phyloP scores from a whole-genome alignment of 2,329 filamentous ascomycete genomes.

The Fusarium nisikadoi region DNA sequence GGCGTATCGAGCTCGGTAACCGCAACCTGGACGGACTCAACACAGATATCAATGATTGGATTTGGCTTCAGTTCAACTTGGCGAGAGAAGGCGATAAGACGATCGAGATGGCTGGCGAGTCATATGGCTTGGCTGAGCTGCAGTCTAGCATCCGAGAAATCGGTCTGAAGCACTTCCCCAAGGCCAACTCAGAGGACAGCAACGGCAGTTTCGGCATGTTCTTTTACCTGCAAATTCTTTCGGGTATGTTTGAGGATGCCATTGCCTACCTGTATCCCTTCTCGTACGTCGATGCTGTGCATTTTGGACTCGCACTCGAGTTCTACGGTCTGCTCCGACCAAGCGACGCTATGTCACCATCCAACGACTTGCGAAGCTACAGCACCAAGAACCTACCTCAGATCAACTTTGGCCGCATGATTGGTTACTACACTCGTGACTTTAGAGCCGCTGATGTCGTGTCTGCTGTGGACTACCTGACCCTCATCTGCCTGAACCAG shows the following conservation, averaged over 20 bases:
- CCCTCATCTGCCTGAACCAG: constrained; percentile 89
- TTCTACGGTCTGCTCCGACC: constrained; percentile 92
- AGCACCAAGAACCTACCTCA: constrained; percentile 78
- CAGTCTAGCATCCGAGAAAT: constrained; percentile 87
- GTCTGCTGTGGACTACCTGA: constrained; percentile 92
- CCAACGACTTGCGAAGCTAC: constrained; percentile 74
- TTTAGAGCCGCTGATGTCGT: constrained; percentile 92
- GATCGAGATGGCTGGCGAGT: constrained; percentile 72
- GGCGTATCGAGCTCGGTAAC: constrained; percentile 76
- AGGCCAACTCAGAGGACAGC: constrained; percentile 77
- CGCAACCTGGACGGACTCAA: constrained; percentile 71
- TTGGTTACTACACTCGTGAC: constrained; percentile 95
- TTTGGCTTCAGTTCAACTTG: constrained; percentile 78
- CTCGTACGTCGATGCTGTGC: constrained; percentile 91
- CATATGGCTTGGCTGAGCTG: constrained; percentile 73
- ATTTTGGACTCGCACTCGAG: constrained; percentile 89
- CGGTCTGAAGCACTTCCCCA: constrained; percentile 89
- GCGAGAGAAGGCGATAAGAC: constrained; percentile 72
- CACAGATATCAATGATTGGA: constrained; percentile 75
- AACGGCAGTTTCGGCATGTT: constrained; percentile 87
- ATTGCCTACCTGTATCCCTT: constrained; percentile 91
- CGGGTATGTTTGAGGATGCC: constrained; percentile 94
- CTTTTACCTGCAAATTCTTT: constrained; percentile 91
- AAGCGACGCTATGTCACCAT: constrained; percentile 79
- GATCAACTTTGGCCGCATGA: constrained; percentile 92